Evolutionary conservation across 225 moss, liverwort and hornwort species (phyloP).

Genomic region (Rhytidiadelphus loreus): DNA sequence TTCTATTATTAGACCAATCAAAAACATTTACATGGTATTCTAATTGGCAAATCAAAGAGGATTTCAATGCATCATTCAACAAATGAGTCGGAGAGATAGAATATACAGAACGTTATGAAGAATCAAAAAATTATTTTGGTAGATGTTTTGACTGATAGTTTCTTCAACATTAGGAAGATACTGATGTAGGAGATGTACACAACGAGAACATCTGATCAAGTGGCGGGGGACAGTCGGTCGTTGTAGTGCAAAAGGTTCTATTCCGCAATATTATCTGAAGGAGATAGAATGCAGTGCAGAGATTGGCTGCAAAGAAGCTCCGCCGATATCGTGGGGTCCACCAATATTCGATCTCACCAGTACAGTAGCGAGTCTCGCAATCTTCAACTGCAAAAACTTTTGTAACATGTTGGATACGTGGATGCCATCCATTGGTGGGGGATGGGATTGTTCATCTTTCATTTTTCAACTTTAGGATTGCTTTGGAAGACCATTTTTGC

Average conservation of each 20-base stretch:
- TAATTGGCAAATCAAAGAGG: neutral
- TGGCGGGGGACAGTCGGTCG: neutral
- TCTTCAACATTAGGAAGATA: too few species aligned
- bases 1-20: neutral
- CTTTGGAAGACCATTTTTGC: neutral
- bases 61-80: neutral
- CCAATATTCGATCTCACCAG: too few species aligned
- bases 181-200: neutral
- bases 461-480: neutral
- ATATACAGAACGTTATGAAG: too few species aligned
- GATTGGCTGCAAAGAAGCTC: constrained; percentile 7
- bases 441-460: neutral
- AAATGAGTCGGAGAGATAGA: accelerated
- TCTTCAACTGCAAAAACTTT: too few species aligned
- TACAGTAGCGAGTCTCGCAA: too few species aligned
- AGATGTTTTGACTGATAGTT: neutral
- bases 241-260: neutral
- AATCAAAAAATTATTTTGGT: neutral
- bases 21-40: neutral
- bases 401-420: neutral
- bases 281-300: neutral
- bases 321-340: constrained; percentile 7
- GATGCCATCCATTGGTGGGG: neutral
- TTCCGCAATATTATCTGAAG: neutral
- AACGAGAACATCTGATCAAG: neutral